Base-by-base conservation (phyloP, 805 yeast species). In the Saccharomycopsis sp. region DNA sequence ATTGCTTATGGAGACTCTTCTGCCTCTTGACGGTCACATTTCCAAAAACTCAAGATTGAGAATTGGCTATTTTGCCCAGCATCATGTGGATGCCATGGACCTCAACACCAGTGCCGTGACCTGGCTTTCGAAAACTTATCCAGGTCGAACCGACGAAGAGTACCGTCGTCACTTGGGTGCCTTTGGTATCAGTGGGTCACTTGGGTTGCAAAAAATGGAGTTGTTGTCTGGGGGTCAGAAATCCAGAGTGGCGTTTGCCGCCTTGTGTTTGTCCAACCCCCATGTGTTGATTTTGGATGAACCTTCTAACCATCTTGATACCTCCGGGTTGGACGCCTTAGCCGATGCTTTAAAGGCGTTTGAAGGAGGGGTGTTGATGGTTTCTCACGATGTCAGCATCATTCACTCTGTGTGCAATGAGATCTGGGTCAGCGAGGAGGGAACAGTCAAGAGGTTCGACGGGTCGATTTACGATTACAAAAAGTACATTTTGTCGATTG, bases 251-350 rank as follows among this genome's bases (percentile, higher is more conserved):
- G 97, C 97, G 0, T 92, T 92, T 65, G 97, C 98, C 6, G 89
- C 96, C 12, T 69, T 92, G 50, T 86, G 96, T 64, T 68, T 92
- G 54, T 73, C 73, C 47, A 80, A 82, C 48, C 98, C 98, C 15
- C 98, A 92, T 59, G 77, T 92, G 33, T 69, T 92, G 54, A 77
- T 92, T 54, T 67, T 92, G 51, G 98, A 92, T 69, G 98, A 92
- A 71, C 98, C 98, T 62, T 84, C 96, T 5, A 92, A 92, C 65
- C 98, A 92, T 64, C 76, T 92, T 72, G 98, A 92, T 80, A 89
- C 96, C 6, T 80, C 94, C 26, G 98, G 96, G 73, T 68, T 92
- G 55, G 98, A 92, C 60, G 98, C 98, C 1, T 71, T 92, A 46
- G 79, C 92, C 6, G 94, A 82, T 32, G 97, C 97, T 1, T 68